Evolutionary conservation across 192 early-diverging fungal species (phyloP).

Genomic region (Radiomyces spectabilis): DNA sequence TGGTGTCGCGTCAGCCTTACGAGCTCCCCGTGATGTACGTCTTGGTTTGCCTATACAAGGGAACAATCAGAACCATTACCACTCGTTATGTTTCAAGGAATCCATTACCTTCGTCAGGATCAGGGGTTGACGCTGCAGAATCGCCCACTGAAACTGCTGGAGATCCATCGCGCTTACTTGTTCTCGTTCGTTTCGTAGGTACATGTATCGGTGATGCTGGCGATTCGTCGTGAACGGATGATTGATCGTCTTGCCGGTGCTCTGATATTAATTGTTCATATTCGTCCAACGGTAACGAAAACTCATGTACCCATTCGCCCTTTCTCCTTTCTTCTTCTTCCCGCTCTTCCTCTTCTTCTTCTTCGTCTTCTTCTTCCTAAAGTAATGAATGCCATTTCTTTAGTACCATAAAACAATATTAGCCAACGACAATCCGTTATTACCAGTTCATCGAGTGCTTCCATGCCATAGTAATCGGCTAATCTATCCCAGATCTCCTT

Average conservation of each 20-base stretch:
- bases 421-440: neutral
- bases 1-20: too few species aligned
- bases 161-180: slow-evolving; percentile 32
- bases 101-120: slow-evolving; percentile 40
- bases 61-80: too few species aligned
- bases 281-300: slow-evolving; percentile 36
- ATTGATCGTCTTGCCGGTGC: slow-evolving; percentile 27
- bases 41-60: too few species aligned
- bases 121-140: slow-evolving; percentile 41
- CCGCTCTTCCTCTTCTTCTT: slow-evolving; percentile 23
- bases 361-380: slow-evolving; percentile 17
- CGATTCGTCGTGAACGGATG: slow-evolving; percentile 21
- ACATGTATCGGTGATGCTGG: slow-evolving; percentile 23
- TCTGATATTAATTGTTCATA: slow-evolving; percentile 42
- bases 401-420: neutral
- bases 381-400: neutral
- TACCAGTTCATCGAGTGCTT: slow-evolving; percentile 41
- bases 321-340: slow-evolving; percentile 27
- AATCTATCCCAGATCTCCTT: slow-evolving; percentile 40
- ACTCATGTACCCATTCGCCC: slow-evolving; percentile 27
- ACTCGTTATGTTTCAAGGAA: too few species aligned
- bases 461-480: slow-evolving; percentile 34
- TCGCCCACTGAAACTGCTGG: slow-evolving; percentile 35
- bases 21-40: too few species aligned
- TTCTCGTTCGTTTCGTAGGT: slow-evolving; percentile 29